These are phyloP conservation scores for Ogataea saltuana DNA, from an alignment of 805 yeast species.

Conservation along the genomic window DNA sequence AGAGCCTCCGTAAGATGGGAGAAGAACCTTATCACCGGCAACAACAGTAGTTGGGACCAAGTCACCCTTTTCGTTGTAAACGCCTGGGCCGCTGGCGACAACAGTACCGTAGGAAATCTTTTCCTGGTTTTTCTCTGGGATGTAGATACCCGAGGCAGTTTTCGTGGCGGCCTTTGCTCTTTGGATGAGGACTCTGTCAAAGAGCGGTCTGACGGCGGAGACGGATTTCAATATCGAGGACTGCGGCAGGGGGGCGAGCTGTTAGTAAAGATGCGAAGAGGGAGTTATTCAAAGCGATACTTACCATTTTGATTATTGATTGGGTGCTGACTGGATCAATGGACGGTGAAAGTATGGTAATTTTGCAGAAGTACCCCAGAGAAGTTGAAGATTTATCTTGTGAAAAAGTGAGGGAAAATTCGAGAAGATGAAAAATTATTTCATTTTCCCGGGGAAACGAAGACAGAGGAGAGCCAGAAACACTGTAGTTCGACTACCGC, in stretches of 20 bases:
- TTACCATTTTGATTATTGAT: neutral
- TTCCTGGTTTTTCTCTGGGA: constrained; percentile 94
- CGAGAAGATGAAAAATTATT: constrained; percentile 7
- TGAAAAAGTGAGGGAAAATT: constrained; percentile 10
- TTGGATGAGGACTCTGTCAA: constrained; percentile 95
- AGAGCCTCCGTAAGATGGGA: constrained; percentile 94
- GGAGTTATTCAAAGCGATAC: too few relatives aligned
- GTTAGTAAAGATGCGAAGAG: too few relatives aligned
- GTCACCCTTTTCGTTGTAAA: constrained; percentile 72
- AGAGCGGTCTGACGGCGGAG: constrained; percentile 83
- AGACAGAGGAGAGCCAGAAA: too few relatives aligned
- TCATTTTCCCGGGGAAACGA: constrained; percentile 9
- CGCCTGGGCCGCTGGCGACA: constrained; percentile 94
- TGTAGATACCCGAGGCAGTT: constrained; percentile 89
- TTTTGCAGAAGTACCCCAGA: too few relatives aligned
- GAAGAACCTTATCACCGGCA: constrained; percentile 91
- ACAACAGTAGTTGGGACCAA: constrained; percentile 70
- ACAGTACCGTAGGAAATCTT: constrained; percentile 91
- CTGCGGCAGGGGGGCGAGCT: too few relatives aligned
- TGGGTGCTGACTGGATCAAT: neutral
- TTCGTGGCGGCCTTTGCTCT: constrained; percentile 87
- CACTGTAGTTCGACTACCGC: too few relatives aligned
- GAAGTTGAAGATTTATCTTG: neutral
- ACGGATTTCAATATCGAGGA: constrained; percentile 74
- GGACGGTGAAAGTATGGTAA: too few relatives aligned